Conservation (phyloP, 345 rosid genomes). For the thale cress (Arabidopsis thaliana) region TAIR10.1 NC_003074.8:20164001-20164500, state of each 20-base stretch:
- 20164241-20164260: constrained; percentile 90
- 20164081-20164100: constrained; percentile 94
- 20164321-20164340: constrained; percentile 89
- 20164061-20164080: constrained; percentile 87
- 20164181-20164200: constrained; percentile 88
- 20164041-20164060: constrained; percentile 97
- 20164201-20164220: constrained; percentile 70
- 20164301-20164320: constrained; percentile 90
- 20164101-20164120: constrained; percentile 83
- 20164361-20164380: constrained; percentile 98
- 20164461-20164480: constrained; percentile 91
- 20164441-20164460: constrained; percentile 99
- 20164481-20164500: constrained; percentile 92
- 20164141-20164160: constrained; percentile 91
- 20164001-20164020: constrained; percentile 91
- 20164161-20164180: constrained; percentile 91
- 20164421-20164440: constrained; percentile 88
- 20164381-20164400: constrained; percentile 81
- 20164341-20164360: constrained; percentile 86
- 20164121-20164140: constrained; percentile 72
- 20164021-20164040: constrained; percentile 99
- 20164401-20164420: constrained; percentile 94
- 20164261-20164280: constrained; percentile 86
- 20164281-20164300: constrained; percentile 87
- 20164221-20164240: constrained; percentile 93